These are phyloP conservation scores for Boletus edulis DNA, from an alignment of 768 basidiomycete genomes.

Conservation along the genomic window DNA sequence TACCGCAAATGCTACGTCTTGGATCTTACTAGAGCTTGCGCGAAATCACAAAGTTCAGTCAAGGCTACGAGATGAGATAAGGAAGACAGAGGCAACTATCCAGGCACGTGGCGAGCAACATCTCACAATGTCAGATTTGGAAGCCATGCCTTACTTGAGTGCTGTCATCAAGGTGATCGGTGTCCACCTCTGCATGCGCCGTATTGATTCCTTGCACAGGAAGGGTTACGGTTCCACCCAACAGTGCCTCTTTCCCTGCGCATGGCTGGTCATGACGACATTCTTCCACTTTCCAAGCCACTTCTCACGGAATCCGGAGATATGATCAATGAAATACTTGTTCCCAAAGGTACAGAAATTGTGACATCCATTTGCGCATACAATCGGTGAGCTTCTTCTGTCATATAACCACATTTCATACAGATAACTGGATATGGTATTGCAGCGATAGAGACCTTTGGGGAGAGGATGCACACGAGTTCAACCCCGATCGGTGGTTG, in stretches of 20 bases:
- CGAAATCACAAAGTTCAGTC: slow-evolving; percentile 54
- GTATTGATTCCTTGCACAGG: slow-evolving; percentile 32
- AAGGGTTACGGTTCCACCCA: slow-evolving; percentile 46
- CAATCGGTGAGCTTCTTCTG: slow-evolving; percentile 41
- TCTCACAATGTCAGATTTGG: slow-evolving; percentile 37
- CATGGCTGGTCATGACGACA: slow-evolving; percentile 47
- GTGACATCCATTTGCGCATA: slow-evolving; percentile 52
- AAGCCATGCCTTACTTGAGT: slow-evolving; percentile 46
- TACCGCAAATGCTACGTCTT: slow-evolving; percentile 51
- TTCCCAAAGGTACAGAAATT: slow-evolving; percentile 50
- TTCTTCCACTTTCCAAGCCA: slow-evolving; percentile 56
- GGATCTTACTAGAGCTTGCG: slow-evolving; percentile 61
- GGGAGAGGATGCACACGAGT: slow-evolving; percentile 26
- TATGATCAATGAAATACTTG: slow-evolving; percentile 39
- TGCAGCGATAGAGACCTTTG: slow-evolving; percentile 19
- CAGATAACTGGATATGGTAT: neutral
- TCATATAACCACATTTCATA: neutral
- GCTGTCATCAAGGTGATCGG: slow-evolving; percentile 31
- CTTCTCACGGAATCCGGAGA: slow-evolving; percentile 45
- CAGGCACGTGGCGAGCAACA: slow-evolving; percentile 1
- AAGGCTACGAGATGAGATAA: slow-evolving; percentile 44
- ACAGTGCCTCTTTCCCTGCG: slow-evolving; percentile 48
- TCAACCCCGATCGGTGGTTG: slow-evolving; percentile 16
- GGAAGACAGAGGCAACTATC: neutral
- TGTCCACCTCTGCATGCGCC: neutral